A percentile compares a stretch with the other conserved stretches of the same genome.
Evolutionary conservation across 345 rosid genomes (phyloP).

Genomic region (Linum trigynum): DNA sequence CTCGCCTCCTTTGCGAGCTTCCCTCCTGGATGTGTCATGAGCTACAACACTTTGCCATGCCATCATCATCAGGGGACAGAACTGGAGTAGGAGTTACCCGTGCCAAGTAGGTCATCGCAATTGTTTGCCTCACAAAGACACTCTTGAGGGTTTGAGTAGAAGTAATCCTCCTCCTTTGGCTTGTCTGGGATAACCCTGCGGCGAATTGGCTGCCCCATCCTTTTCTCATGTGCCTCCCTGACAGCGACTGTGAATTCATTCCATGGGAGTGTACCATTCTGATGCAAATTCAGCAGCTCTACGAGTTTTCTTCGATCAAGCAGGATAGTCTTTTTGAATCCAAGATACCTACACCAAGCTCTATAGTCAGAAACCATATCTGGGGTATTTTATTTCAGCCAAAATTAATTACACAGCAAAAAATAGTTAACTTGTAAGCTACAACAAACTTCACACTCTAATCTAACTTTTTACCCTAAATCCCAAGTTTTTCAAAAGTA

Average conservation of each 20-base stretch:
- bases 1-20: slow-evolving; percentile 3
- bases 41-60: too few species aligned
- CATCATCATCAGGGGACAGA: slow-evolving; percentile 13
- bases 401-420: too few species aligned
- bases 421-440: too few species aligned
- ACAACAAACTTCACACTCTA: too few species aligned
- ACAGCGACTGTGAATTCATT: slow-evolving; percentile 55
- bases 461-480: too few species aligned
- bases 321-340: slow-evolving; percentile 62
- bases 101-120: slow-evolving; percentile 47
- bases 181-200: slow-evolving; percentile 61
- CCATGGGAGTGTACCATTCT: slow-evolving; percentile 69
- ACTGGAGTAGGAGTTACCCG: slow-evolving; percentile 28
- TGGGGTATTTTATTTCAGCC: too few species aligned
- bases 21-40: slow-evolving; percentile 4
- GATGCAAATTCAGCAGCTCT: slow-evolving; percentile 60
- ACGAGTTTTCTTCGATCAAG: slow-evolving; percentile 70
- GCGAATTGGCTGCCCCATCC: slow-evolving; percentile 60
- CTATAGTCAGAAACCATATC: not conserved
- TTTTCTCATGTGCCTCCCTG: slow-evolving; percentile 48
- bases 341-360: slow-evolving; percentile 59
- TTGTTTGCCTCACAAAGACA: slow-evolving; percentile 63
- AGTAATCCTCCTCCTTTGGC: slow-evolving; percentile 98
- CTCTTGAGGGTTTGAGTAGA: slow-evolving; percentile 92
- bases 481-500: too few species aligned